Base-by-base conservation (phyloP, 2,329 filamentous ascomycete genomes). In the Fusarium sp. region DNA sequence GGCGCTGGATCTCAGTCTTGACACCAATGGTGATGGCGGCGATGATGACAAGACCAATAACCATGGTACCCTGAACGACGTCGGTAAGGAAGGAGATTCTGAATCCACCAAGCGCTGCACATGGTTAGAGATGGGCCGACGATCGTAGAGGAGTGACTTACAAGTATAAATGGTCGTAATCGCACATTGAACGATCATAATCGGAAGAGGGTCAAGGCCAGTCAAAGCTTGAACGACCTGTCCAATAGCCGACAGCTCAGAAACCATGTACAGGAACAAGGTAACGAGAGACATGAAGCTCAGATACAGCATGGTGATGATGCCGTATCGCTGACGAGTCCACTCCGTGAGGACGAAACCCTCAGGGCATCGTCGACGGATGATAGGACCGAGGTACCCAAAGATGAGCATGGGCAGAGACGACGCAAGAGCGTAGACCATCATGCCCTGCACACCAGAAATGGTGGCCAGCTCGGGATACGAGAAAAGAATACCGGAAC, bases 321-420 rank as follows among this genome's bases (percentile, higher is more conserved):
- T 75, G 19, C 92, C 93, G 78, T 93, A 96, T 62, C 92, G 86
- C 79, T 94, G 89, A 58, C 91, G 85, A 20, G 91, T 91, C 92
- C 92, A 96, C 76, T 95, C 91, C 0, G 92, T 96, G 66, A 96
- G 80, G 49, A 96, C 91, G 69, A 96, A 96, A 3, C 92, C 92
- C 66, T 94, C 89, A 1, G 93, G 92, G 61, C 91, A 94, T 78
- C 92, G 93, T 71, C 84, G 86, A 51, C 93, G 86, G 73, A 96
- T 94, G 73, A 94, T 88, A 14, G 91, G 91, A 1, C 91, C 91
- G 11, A 96, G 82, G 43, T 83, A 84, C 17, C 91, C 91, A 75
- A 96, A 96, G 47, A 91, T 82, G 73, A 96, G 80, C 50, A 96
- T 82, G 4, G 92, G 92, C 55, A 92, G 82, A 2, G 91, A 83